Conservation (phyloP, 208 protist species). For the Leishmania turanica region DNA sequence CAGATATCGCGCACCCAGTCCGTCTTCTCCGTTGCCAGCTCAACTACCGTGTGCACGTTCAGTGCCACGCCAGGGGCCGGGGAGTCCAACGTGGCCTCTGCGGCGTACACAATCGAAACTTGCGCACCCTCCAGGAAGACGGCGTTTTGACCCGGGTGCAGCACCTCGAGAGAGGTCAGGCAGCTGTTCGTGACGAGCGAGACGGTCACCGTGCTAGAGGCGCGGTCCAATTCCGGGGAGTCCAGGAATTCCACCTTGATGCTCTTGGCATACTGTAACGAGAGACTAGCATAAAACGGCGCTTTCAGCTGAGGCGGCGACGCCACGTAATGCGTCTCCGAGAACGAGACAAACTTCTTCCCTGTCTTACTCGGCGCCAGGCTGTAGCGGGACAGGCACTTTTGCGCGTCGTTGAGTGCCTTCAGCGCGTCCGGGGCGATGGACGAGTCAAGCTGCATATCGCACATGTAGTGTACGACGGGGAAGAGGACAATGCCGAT, state of each 20-base stretch:
- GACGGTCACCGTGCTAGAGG: conserved; percentile 11
- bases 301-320: conserved; percentile 40
- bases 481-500: conserved; percentile 84
- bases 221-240: conserved; percentile 12
- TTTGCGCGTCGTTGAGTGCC: conserved; percentile 64
- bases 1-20: conserved; percentile 80
- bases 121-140: conserved; percentile 26
- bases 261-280: conserved; percentile 64
- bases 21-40: conserved; percentile 52
- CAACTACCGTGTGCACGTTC: conserved; percentile 43
- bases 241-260: conserved; percentile 48
- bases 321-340: conserved; percentile 65
- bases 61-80: conserved; percentile 24
- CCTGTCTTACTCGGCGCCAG: conserved; percentile 8
- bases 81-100: conserved; percentile 17
- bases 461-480: conserved; percentile 74
- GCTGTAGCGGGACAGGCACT: conserved; percentile 45
- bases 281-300: conserved; percentile 43
- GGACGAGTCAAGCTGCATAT: conserved; percentile 59
- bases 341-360: conserved; percentile 37
- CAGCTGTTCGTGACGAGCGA: conserved; percentile 42
- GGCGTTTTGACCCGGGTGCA: conserved; percentile 17
- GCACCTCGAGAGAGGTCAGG: conserved; percentile 19
- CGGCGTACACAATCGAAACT: conserved; percentile 20
- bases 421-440: conserved; percentile 60